Conservation (phyloP, 2,329 filamentous ascomycete genomes). For the Neofusicoccum ribis region DNA sequence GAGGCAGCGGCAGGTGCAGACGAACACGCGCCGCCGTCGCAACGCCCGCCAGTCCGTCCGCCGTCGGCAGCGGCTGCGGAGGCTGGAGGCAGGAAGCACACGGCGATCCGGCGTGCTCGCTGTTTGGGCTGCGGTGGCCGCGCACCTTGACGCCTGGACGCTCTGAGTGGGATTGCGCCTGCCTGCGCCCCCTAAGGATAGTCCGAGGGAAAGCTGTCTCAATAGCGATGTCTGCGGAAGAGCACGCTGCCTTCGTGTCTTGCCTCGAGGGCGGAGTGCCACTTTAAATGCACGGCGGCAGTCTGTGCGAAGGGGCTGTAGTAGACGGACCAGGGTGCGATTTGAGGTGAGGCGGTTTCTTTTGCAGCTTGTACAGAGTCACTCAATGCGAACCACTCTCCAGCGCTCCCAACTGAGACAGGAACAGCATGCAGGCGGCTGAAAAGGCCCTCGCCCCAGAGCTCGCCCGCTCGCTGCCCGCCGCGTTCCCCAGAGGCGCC, state of each 20-base stretch:
- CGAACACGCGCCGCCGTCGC: constrained; percentile 12
- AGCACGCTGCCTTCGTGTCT: constrained; percentile 13
- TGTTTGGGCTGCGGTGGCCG: constrained; percentile 11
- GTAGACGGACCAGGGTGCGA: constrained; percentile 13
- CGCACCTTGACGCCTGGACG: constrained; percentile 5
- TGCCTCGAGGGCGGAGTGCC: constrained; percentile 19
- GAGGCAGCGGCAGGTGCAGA: constrained; percentile 22
- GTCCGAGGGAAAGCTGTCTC: constrained; percentile 18
- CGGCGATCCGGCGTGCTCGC: constrained; percentile 4
- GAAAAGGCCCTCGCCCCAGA: constrained; percentile 13
- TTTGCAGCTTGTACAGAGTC: constrained; percentile 21
- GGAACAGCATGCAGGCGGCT: constrained; percentile 21
- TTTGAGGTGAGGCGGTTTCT: constrained; percentile 20
- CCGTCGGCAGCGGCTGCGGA: neutral
- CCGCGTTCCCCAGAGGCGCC: neutral
- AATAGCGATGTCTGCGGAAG: constrained; percentile 19
- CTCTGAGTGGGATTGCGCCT: neutral
- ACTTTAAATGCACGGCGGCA: constrained; percentile 21
- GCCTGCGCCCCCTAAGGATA: constrained; percentile 18
- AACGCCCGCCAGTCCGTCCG: constrained; percentile 7
- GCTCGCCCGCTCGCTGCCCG: constrained; percentile 7
- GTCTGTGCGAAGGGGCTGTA: constrained; percentile 21
- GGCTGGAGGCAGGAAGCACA: constrained; percentile 7
- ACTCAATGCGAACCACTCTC: constrained; percentile 21
- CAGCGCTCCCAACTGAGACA: constrained; percentile 20